phyloP scores from a whole-genome alignment of 2,329 filamentous ascomycete genomes.

The Fusarium bactridioides region DNA sequence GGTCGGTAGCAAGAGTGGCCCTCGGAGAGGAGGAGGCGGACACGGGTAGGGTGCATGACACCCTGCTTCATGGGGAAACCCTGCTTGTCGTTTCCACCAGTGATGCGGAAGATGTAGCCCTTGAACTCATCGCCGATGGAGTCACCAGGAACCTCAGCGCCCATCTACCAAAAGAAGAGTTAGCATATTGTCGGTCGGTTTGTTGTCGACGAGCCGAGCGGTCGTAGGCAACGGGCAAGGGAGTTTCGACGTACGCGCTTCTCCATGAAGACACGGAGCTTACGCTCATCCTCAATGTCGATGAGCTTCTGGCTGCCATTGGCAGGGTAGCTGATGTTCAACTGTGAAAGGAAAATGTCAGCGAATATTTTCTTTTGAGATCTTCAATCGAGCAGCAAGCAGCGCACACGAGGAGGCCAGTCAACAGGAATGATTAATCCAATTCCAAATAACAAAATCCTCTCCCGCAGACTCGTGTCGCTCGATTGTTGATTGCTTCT shows the following conservation, averaged over 20 bases:
- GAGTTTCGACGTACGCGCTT: conserved; percentile 74
- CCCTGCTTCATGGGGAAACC: conserved; percentile 99
- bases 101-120: conserved; percentile 99
- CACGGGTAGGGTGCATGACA: conserved; percentile 98
- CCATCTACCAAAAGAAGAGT: conserved; percentile 68
- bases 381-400: background rate
- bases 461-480: background rate
- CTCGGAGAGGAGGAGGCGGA: conserved; percentile 92
- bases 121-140: conserved; percentile 99
- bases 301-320: conserved; percentile 99
- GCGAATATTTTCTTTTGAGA: conserved; percentile 34
- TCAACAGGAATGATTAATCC: background rate
- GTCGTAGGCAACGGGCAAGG: background rate
- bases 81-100: conserved; percentile 99
- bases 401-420: background rate
- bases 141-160: conserved; percentile 91
- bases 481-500: conserved; percentile 1
- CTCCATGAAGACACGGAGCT: conserved; percentile 98
- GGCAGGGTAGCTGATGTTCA: conserved; percentile 87
- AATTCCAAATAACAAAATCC: background rate
- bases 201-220: conserved; percentile 21
- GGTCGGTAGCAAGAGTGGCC: conserved; percentile 99
- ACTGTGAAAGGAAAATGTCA: conserved; percentile 52
- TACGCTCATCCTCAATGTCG: conserved; percentile 99
- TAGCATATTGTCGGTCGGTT: conserved; percentile 40